These are phyloP conservation scores for Aspergillus latus DNA, from an alignment of 2,329 filamentous ascomycete species.

Conservation along the genomic window DNA sequence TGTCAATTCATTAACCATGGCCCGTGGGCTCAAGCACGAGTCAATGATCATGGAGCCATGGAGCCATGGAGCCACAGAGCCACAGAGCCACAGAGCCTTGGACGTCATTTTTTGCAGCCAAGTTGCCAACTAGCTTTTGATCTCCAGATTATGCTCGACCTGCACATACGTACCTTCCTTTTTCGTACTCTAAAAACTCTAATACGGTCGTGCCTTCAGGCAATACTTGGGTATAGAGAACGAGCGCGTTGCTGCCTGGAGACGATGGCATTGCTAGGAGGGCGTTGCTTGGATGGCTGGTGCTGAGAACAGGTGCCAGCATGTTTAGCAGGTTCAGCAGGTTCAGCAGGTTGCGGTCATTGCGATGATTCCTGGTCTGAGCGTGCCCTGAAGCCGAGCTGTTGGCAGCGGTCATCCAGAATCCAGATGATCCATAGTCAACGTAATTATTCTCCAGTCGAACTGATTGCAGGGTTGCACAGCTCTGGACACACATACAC, in stretches of 20 bases:
- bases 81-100: too few species aligned
- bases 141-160: too few species aligned
- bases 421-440: constrained; percentile 7
- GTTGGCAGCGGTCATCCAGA: not conserved
- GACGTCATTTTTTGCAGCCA: too few species aligned
- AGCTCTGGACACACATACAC: not conserved
- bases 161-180: not conserved
- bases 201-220: not conserved
- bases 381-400: not conserved
- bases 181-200: not conserved
- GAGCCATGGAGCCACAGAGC: not conserved
- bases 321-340: too few species aligned
- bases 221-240: not conserved
- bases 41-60: not conserved
- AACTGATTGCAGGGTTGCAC: constrained; percentile 4
- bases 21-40: not conserved
- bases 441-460: constrained; percentile 5
- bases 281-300: too few species aligned
- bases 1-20: not conserved
- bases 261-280: not conserved
- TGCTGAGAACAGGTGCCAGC: too few species aligned
- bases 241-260: not conserved
- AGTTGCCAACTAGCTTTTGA: too few species aligned
- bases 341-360: not conserved
- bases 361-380: not conserved